Base-by-base conservation (phyloP, 192 early-diverging fungal genomes). In the Coemansia umbellata region DNA sequence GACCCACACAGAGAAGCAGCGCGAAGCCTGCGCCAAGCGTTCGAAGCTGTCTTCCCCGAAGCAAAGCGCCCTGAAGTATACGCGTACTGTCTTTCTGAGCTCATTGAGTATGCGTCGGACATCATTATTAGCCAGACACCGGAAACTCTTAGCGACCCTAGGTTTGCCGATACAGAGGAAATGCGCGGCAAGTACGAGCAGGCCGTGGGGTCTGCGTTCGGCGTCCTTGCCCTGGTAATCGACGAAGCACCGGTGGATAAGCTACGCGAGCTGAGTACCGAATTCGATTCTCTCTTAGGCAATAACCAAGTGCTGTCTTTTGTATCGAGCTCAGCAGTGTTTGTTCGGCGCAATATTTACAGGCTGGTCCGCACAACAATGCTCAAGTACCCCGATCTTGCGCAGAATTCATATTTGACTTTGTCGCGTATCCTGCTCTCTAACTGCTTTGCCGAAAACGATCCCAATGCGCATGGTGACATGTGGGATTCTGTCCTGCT, bases 401-500 rank as follows among this genome's bases (percentile, higher is more conserved):
- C 87, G 24, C 28, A 36, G 37, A 47, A 51, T 15, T 63, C 69
- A 18, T 52, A 82, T n/a, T 60, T 48, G 2, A n/a, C 74, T 7
- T 58, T 92, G 31, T 68, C 78, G 13, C 80, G 63, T 7, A 53
- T 63, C 4, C 85, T 94, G 50, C 79, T 88, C 23, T 59, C 72
- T 8, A 72, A 76, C 31, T 83, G 80, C 24, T 91, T 97, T 63
- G 61, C 56, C 1, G 93, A 97, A 47, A 84, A 81, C 69, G 89
- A 92, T 17, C 48, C 78, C 0, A 69, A 79, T 3, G 85, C 80
- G 17, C 88, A 91, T 49, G 69, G 80, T 5, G 89, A 91, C 19
- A 72, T 98, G 62, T 95, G 93, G 92, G 91, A 95, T 53, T 75
- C 95, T 6, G 59, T 96, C 6, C 66, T 96, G 47, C 53, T 91